Evolutionary conservation across 2,329 filamentous ascomycete genomes (phyloP), one percentile per base, ranked within the genome.

Genomic region (Simplicillium sp.): DNA sequence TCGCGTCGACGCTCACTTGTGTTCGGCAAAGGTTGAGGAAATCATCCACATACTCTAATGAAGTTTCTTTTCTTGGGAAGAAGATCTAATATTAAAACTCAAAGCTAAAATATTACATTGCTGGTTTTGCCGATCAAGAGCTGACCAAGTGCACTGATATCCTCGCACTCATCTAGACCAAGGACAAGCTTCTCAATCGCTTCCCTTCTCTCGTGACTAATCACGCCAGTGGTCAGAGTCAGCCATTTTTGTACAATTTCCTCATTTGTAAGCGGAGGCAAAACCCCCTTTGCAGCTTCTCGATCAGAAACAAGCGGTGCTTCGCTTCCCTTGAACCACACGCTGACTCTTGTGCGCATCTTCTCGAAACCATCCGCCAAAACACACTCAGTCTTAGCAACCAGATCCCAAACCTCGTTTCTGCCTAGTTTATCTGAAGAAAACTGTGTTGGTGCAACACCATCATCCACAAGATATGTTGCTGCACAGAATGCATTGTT

Each of bases 211-310:
- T 51, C 49, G 3, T 50, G 46, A 28, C 60, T 54, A 31, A 63
- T 55, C 2, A 61, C 48, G 12, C 42, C 48, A 9, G 45, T 40
- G 3, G 55, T 55, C 12, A 62, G 41, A n/a, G 39, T 42, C 36
- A 52, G 47, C 51, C 55, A 66, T 43, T 65, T 66, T 6, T 49
- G 42, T 8, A 59, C 41, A 15, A 66, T 59, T 37, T 64, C 60
- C 11, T 59, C 53, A 43, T 65, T 64, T 3, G 51, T 50, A 13
- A 65, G 42, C 3, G 52, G 48, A 2, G 57, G 58, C 20, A 54
- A 39, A 7, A 60, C 48, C 7, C 61, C 60, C 39, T 48, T 56
- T 1, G 62, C 52, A 16, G 44, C 48, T 8, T 49, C 20, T 8
- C 35, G 35, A 13, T 37, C 16, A 25, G 15, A 37, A 4, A 25